Evolutionary conservation across 2,329 filamentous ascomycete genomes (phyloP).

Genomic region (Epichloe hybrida): DNA sequence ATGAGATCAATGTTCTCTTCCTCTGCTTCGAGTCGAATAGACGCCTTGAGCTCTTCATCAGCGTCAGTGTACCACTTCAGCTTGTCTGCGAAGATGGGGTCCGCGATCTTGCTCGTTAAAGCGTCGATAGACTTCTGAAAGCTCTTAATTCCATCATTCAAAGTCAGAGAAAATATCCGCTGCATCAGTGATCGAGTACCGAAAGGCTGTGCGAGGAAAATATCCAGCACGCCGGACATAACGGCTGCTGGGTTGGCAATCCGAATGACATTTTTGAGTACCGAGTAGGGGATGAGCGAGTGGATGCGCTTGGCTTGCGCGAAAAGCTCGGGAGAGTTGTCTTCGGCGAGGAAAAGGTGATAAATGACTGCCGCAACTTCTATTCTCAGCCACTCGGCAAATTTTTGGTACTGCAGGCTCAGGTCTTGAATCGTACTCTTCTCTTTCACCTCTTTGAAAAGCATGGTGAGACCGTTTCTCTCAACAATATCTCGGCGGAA

Average conservation of each 20-base stretch:
- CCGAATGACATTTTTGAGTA: conserved; percentile 93
- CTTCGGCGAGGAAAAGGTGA: conserved; percentile 91
- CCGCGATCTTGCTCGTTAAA: conserved; percentile 64
- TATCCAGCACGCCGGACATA: conserved; percentile 88
- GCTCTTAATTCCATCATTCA: conserved; percentile 77
- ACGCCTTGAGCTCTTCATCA: conserved; percentile 59
- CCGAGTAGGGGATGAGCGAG: conserved; percentile 80
- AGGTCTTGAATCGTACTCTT: conserved; percentile 80
- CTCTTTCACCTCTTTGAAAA: conserved; percentile 85
- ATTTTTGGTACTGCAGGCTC: conserved; percentile 92
- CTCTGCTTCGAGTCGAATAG: conserved; percentile 59
- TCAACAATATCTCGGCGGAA: conserved; percentile 56
- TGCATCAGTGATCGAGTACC: conserved; percentile 83
- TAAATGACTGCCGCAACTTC: conserved; percentile 95
- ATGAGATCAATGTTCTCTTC: conserved; percentile 70
- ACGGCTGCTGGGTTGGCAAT: conserved; percentile 93
- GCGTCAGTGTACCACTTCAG: conserved; percentile 66
- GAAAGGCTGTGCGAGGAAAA: conserved; percentile 92
- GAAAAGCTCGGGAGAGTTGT: conserved; percentile 94
- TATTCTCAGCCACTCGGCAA: conserved; percentile 94
- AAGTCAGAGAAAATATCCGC: conserved; percentile 81
- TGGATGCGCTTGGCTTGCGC: conserved; percentile 90
- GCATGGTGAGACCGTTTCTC: conserved; percentile 71
- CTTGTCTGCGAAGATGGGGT: conserved; percentile 66
- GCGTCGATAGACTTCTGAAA: conserved; percentile 80